Conservation (phyloP, 83 land plant species). For the Picea mariana region DNA sequence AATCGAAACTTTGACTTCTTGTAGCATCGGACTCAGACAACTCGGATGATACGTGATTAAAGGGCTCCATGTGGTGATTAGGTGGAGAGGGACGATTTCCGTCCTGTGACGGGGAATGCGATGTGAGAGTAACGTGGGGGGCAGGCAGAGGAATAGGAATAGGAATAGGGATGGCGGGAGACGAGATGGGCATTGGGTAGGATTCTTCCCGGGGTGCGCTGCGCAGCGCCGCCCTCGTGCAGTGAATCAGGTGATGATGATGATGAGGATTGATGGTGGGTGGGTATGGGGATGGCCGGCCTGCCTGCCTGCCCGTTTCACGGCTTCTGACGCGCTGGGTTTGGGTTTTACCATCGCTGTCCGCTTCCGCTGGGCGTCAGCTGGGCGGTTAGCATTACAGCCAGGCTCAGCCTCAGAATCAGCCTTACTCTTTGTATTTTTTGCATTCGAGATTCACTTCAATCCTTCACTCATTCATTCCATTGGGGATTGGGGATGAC, state of each 20-base stretch:
- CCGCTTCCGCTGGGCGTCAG: not conserved
- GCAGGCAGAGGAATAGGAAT: not conserved
- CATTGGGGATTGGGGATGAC: not conserved
- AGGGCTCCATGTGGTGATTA: not conserved
- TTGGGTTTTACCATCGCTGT: not conserved
- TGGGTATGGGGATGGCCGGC: conserved; percentile 2
- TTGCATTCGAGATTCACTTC: not conserved
- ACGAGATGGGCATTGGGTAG: too few relatives aligned
- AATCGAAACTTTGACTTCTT: too few relatives aligned
- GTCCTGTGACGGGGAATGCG: not conserved
- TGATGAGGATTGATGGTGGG: conserved; percentile 3
- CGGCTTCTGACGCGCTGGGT: conserved; percentile 9
- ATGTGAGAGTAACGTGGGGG: not conserved
- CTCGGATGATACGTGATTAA: not conserved
- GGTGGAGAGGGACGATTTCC: not conserved
- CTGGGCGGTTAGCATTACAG: too few relatives aligned
- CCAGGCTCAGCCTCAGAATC: not conserved
- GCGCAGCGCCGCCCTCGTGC: conserved; percentile 19
- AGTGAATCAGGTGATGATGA: conserved; percentile 11
- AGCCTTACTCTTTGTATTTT: not conserved
- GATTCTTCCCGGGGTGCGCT: too few relatives aligned
- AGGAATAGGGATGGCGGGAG: not conserved
- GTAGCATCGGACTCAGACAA: not conserved
- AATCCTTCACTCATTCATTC: not conserved
- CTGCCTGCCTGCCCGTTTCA: conserved; percentile 7